A percentile compares a stretch with the other conserved stretches of the same genome.
phyloP scores from a whole-genome alignment of 2,329 filamentous ascomycete species.

The Coniochaeta hoffmannii region DNA sequence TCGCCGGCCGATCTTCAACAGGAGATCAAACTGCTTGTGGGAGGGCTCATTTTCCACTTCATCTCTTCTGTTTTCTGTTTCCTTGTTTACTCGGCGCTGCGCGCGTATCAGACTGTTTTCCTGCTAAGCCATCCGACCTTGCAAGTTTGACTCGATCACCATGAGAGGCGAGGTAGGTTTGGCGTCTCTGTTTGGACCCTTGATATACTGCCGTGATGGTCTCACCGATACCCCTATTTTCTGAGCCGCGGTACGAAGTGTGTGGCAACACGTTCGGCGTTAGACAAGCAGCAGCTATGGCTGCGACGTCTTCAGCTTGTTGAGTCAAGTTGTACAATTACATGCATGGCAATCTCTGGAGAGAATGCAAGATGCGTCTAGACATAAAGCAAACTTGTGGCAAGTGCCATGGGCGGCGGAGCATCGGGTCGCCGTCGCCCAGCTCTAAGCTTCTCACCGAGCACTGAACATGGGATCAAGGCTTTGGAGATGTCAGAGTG shows the following conservation, averaged over 20 bases:
- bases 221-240: background rate
- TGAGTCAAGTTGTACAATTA: background rate
- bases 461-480: background rate
- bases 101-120: slow-evolving; percentile 14
- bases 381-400: background rate
- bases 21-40: background rate
- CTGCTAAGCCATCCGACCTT: slow-evolving; percentile 6
- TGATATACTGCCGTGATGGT: background rate
- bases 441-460: background rate
- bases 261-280: background rate
- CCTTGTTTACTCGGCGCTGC: slow-evolving; percentile 15
- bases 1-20: background rate
- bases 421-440: background rate
- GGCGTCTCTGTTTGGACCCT: background rate
- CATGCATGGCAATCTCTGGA: too few relatives aligned
- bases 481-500: background rate
- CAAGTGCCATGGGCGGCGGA: background rate
- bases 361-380: background rate
- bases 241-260: background rate
- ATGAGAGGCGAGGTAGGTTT: slow-evolving; percentile 22
- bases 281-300: background rate
- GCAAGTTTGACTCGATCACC: slow-evolving; percentile 13
- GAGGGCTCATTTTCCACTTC: background rate
- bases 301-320: background rate
- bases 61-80: background rate